phyloP scores from a whole-genome alignment of 306 rosid genomes.

The Bauhinia variegata region DNA sequence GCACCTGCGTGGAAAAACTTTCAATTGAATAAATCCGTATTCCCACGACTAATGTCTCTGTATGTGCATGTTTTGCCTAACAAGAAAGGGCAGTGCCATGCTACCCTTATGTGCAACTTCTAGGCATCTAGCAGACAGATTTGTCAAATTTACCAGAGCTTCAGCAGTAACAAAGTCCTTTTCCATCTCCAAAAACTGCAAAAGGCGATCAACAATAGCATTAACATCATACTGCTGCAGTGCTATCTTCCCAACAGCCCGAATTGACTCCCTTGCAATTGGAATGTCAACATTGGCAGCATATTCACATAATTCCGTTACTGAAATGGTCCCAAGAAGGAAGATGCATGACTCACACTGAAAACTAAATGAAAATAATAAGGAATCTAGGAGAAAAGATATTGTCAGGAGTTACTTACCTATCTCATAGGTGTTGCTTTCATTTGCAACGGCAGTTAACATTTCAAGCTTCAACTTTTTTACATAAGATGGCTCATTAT shows the following conservation, averaged over 20 bases:
- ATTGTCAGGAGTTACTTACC: conserved; percentile 53
- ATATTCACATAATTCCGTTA: conserved; percentile 97
- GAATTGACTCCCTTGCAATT: conserved; percentile 98
- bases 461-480: conserved; percentile 98
- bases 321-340: conserved; percentile 56
- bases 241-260: conserved; percentile 99
- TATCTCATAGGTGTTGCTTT: conserved; percentile 95
- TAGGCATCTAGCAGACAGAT: conserved; percentile 27
- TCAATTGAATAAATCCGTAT: conserved; percentile 35
- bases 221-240: conserved; percentile 98
- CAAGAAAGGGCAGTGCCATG: conserved; percentile 21
- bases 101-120: conserved; percentile 21
- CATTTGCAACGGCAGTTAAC: conserved; percentile 99
- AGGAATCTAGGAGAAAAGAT: conserved; percentile 11
- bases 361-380: conserved; percentile 18
- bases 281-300: conserved; percentile 99
- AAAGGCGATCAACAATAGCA: conserved; percentile 97
- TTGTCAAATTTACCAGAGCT: conserved; percentile 77
- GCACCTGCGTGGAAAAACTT: conserved; percentile 68
- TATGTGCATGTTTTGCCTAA: conserved; percentile 25
- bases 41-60: conserved; percentile 17
- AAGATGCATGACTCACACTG: conserved; percentile 36
- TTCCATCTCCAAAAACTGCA: conserved; percentile 99
- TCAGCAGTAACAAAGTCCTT: conserved; percentile 99
- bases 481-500: conserved; percentile 98